These are phyloP conservation scores for Iodosphaeria phyllophila DNA, from an alignment of 2,329 filamentous ascomycete genomes.

Conservation along the genomic window DNA sequence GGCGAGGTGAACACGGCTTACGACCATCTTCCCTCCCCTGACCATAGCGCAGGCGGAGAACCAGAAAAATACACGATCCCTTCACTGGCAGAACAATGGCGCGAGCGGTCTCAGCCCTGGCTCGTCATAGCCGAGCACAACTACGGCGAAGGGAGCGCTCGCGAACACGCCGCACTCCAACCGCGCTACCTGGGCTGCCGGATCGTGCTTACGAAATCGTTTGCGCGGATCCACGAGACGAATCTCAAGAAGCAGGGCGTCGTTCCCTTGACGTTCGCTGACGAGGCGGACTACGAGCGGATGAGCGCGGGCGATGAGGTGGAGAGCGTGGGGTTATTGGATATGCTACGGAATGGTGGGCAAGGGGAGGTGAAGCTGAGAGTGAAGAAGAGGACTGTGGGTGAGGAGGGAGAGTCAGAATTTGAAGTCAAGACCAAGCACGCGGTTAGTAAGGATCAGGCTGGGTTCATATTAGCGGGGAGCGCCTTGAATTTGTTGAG, in stretches of 20 bases:
- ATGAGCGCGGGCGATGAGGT: slow-evolving; percentile 74
- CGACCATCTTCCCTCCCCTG: slow-evolving; percentile 62
- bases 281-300: slow-evolving; percentile 74
- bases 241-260: slow-evolving; percentile 97
- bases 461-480: slow-evolving; percentile 78
- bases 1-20: slow-evolving; percentile 85
- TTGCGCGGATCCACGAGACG: slow-evolving; percentile 86
- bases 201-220: slow-evolving; percentile 69
- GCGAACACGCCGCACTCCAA: slow-evolving; percentile 80
- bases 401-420: no score
- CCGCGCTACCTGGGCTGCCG: slow-evolving; percentile 78
- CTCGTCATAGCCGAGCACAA: slow-evolving; percentile 95
- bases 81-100: slow-evolving; percentile 73
- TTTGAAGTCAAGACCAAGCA: slow-evolving; percentile 64
- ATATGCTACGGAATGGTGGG: slow-evolving; percentile 64
- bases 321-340: slow-evolving; percentile 62
- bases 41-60: no score
- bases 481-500: slow-evolving; percentile 85
- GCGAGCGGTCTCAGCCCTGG: slow-evolving; percentile 58
- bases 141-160: slow-evolving; percentile 79
- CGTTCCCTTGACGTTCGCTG: slow-evolving; percentile 76
- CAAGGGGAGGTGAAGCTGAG: slow-evolving; percentile 54
- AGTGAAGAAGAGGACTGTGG: slow-evolving; percentile 40
- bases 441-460: slow-evolving; percentile 77
- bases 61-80: slow-evolving; percentile 68